Evolutionary conservation across 2,329 filamentous ascomycete species (phyloP).

Genomic region (Cercospora sp.): DNA sequence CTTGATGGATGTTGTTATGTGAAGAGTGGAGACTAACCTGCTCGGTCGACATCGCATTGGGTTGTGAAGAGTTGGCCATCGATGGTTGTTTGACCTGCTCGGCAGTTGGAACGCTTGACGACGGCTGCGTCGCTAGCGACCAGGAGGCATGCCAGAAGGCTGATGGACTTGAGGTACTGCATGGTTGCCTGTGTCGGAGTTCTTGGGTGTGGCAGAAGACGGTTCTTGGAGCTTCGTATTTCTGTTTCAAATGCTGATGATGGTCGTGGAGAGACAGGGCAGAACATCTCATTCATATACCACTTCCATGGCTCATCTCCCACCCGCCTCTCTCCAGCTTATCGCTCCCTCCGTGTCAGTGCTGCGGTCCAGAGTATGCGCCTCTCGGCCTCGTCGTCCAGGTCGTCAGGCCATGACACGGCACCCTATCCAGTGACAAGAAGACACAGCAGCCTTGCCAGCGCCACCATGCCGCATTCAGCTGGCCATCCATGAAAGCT

Average conservation of each 20-base stretch:
- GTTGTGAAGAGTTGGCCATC: background rate
- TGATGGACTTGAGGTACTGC: background rate
- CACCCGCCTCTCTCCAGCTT: background rate
- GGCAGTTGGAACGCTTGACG: background rate
- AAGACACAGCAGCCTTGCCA: background rate
- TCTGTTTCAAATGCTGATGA: background rate
- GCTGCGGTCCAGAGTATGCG: background rate
- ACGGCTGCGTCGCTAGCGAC: background rate
- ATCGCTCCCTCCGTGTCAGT: background rate
- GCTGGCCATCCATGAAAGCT: background rate
- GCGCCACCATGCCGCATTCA: background rate
- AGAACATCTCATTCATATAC: background rate
- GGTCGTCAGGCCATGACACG: background rate
- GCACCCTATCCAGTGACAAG: background rate
- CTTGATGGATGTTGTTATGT: background rate
- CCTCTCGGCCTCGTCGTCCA: background rate
- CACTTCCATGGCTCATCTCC: background rate
- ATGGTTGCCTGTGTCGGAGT: background rate
- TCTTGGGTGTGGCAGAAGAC: background rate
- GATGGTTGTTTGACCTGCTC: constrained; percentile 1
- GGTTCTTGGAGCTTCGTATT: background rate
- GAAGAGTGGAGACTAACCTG: background rate
- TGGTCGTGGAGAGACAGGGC: background rate
- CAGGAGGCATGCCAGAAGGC: background rate
- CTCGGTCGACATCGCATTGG: background rate